These are phyloP conservation scores for Hymenoscyphus salicellus DNA, from an alignment of 2,329 filamentous ascomycete genomes.

Conservation along the genomic window DNA sequence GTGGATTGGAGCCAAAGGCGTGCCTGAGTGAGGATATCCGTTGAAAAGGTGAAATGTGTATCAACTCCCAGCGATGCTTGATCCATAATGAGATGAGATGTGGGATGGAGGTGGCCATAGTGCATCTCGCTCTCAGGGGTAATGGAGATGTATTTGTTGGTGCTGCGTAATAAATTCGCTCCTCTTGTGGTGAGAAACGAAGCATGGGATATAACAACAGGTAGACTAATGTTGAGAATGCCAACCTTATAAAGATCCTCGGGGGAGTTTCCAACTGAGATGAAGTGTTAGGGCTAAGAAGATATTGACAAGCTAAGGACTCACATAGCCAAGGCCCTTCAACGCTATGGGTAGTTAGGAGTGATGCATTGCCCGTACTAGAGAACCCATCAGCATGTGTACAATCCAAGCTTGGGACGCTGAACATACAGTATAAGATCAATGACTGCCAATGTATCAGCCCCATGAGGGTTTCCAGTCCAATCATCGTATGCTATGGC, in stretches of 20 bases:
- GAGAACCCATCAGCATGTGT: background rate
- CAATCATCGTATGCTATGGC: background rate
- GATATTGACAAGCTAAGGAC: background rate
- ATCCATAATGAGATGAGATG: constrained; percentile 37
- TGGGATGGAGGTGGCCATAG: constrained; percentile 42
- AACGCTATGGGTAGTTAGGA: background rate
- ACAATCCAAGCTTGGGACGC: background rate
- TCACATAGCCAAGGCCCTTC: background rate
- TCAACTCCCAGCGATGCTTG: constrained; percentile 37
- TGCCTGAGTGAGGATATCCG: constrained; percentile 37
- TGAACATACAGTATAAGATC: background rate
- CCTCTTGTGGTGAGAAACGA: constrained; percentile 35
- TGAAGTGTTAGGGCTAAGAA: background rate
- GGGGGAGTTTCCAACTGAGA: constrained; percentile 29
- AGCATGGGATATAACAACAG: background rate
- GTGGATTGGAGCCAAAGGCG: constrained; percentile 35
- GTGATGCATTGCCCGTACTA: background rate
- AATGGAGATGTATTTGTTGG: constrained; percentile 40
- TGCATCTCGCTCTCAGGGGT: constrained; percentile 51
- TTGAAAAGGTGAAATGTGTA: constrained; percentile 35
- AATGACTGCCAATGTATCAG: background rate
- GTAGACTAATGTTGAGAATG: background rate
- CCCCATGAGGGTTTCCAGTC: background rate
- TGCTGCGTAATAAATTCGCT: constrained; percentile 35
- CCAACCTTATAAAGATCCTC: constrained; percentile 15